Base-by-base conservation (phyloP, 371 early-diverging fungal species). In the Rhizopus arrhizus region DNA sequence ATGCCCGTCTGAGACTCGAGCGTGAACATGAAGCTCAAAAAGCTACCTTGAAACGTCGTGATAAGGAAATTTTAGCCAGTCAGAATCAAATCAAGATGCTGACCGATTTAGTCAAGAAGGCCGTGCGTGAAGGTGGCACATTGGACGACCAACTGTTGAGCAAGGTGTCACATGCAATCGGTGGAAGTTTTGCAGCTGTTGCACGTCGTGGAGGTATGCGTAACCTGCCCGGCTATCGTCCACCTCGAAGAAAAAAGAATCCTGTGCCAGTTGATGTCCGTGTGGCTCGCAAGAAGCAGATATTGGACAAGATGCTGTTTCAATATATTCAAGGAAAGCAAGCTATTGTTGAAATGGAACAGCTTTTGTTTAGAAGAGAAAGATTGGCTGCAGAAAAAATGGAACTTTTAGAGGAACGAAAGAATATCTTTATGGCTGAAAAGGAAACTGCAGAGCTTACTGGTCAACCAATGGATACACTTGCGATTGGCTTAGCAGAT, bases 321-420 rank as follows among this genome's bases (percentile, higher is more conserved):
- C 76, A 78, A 54, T 78, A 64, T 41, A 76, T 82, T 42, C 71
- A 75, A 50, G 87, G 77, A 59, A 86, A 61, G 59, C 81, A 74
- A 56, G 83, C 80, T 2, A 67, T 78, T 32, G 73, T 68, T 16
- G 77, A 80, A 35, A 78, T 80, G 76, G 81, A 80, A 49, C 81
- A 82, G 43, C 49, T 82, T 5, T 56, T 82, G 29, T 65, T 75
- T 13, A 72, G 85, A 58, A 82, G 89, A 34, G 84, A 87, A 49
- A 66, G 82, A 13, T 72, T 93, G 40, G 71, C 80, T 3, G 83
- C 73, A 3, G 92, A 93, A 64, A 90, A 90, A 73, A 60, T 72
- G 15, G 92, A 90, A 56, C 72, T 91, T 8, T 66, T 85, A 38
- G 83, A 84, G 29, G 91, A 93, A 61, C 85, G 92, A 12, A 84